Evolutionary conservation across 2,329 filamentous ascomycete species (phyloP), one percentile per base, ranked within the genome.

Genomic region (Xylariomycetidae sp.): DNA sequence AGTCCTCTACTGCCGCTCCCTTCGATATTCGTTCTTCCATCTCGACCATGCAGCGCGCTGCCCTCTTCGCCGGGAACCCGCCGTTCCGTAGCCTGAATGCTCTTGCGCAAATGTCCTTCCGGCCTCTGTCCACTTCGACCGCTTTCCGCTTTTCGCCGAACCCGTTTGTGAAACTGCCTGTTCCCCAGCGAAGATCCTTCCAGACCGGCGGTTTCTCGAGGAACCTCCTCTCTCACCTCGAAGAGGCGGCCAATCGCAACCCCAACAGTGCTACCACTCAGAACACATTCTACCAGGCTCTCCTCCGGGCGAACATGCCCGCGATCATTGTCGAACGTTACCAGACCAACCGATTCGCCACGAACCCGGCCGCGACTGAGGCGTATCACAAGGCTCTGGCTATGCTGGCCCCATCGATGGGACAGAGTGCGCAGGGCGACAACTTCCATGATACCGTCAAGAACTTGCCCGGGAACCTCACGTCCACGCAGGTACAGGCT

Each of bases 221-320:
- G 39, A 78, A 72, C 43, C 68, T 90, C 36, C 75, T 98, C 20
- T 87, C 88, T 20, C 84, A 86, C 46, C 74, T 89, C 48, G 92
- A 98, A 63, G 83, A 89, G 57, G 83, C 85, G 16, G 93, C 92
- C 23, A 98, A 96, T 63, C 84, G 87, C 60, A 94, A 95, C 51
- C 87, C 92, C 2, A 75, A 70, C 39, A 96, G 87, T 59, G 82
- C 88, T 18, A 84, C 83, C 26, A 81, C 88, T 14, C 92, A 98
- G 59, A 92, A 90, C 57, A 82, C 85, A 12, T 95, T 98, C 59
- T 98, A 98, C 57, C 83, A 90, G 56, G 82, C 89, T 28, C 75
- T 98, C 10, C 71, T 95, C 35, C 84, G 85, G 55, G 88, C 90
- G 32, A 92, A 93, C 53, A 89, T 95, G 84, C 86, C 90, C 13